phyloP scores from a whole-genome alignment of 208 protist species.

The Crithidia mellificae region DNA sequence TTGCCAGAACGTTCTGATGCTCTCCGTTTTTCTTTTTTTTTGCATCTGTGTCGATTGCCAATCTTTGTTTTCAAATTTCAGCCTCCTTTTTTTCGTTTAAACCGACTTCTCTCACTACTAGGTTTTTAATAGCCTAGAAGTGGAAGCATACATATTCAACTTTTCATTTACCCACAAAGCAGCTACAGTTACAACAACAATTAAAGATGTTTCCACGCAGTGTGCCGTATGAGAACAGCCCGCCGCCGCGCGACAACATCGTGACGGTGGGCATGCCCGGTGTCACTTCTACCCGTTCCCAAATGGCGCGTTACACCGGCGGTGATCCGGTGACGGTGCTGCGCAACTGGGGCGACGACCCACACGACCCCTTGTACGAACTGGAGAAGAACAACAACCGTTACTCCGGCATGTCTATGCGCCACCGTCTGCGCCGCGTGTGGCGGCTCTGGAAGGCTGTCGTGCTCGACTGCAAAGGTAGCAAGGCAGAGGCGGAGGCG shows the following conservation, averaged over 20 bases:
- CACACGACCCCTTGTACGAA: constrained; percentile 18
- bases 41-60: too few species aligned
- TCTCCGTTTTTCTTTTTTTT: too few species aligned
- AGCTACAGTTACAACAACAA: background rate
- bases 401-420: constrained; percentile 14
- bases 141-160: too few species aligned
- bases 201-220: constrained; percentile 52
- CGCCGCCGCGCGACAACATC: constrained; percentile 71
- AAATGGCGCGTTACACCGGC: constrained; percentile 76
- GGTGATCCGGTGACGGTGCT: constrained; percentile 70
- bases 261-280: constrained; percentile 80
- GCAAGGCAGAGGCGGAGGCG: background rate
- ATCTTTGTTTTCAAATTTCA: too few species aligned
- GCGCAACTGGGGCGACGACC: constrained; percentile 53
- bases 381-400: constrained; percentile 26
- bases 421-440: constrained; percentile 1
- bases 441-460: constrained; percentile 13
- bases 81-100: too few species aligned
- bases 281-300: constrained; percentile 58
- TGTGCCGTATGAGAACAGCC: constrained; percentile 59
- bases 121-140: too few species aligned
- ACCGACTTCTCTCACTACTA: too few species aligned
- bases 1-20: too few species aligned
- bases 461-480: constrained; percentile 10
- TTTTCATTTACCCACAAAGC: too few species aligned